Base-by-base conservation (phyloP, 805 yeast species). In the Nakazawaea holstii region DNA sequence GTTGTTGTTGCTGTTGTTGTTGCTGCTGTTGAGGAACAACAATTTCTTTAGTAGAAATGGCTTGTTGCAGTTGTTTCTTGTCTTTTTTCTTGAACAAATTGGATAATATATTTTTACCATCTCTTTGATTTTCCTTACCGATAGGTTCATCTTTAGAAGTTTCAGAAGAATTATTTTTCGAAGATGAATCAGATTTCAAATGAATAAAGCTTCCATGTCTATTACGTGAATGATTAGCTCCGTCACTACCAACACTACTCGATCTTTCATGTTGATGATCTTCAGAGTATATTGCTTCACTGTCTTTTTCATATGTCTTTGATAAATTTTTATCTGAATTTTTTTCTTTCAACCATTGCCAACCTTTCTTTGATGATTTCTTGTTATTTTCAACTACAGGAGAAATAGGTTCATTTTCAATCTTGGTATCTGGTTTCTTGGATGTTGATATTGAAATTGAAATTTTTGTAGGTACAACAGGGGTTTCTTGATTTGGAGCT, bases 31-130 rank as follows among this genome's bases (percentile, higher is more conserved):
- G 46, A 30, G 37, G 45, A 20, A 5, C 5, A 20, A 20, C 5
- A 20, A 20, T 5, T 20, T 20, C 24, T 20, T 20, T 20, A 20
- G 24, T 20, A 20, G 24, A 20, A 20, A 20, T 20, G 24, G 24
- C 5, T 20, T 3, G 5, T 20, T 20, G 24, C 24, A 20, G 24
- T n/a, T 36, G 53, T 54, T 38, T 58, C 59, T 41, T 60, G 55
- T 42, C 60, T 29, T 40, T 43, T 49, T 42, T 51, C 26, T 45
- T 60, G 59, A 62, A 62, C 29, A 62, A 60, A 29, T 49, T 59
- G 7, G 62, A 53, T 8, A 62, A 49, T 8, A 52, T 27, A 11
- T 46, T 54, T 38, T 51, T 53, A n/a, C 30, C 24, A 8, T 46
- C 52, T 31, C 46, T 46, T 20, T 45, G 44, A 20, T 38, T 39